These are phyloP conservation scores for Fusarium sp. DNA, from an alignment of 2,329 filamentous ascomycete species.

Conservation along the genomic window DNA sequence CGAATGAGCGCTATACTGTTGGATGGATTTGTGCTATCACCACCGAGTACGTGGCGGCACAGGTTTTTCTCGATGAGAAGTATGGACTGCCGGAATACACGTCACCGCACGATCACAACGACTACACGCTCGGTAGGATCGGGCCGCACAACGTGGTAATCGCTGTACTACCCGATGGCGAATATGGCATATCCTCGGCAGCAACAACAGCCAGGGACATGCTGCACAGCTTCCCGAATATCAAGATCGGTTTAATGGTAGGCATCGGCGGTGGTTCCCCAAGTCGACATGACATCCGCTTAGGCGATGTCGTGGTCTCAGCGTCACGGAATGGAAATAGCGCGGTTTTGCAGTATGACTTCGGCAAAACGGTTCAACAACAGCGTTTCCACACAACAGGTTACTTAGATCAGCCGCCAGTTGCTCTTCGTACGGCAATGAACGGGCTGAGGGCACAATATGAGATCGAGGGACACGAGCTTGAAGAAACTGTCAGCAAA, in stretches of 20 bases:
- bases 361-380: background rate
- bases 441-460: background rate
- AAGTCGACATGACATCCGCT: background rate
- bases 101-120: too few species aligned
- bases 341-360: background rate
- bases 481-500: background rate
- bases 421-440: background rate
- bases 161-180: too few species aligned
- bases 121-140: too few species aligned
- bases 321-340: background rate
- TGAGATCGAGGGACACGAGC: background rate
- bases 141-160: too few species aligned
- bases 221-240: background rate
- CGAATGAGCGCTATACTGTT: too few species aligned
- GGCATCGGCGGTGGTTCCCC: background rate
- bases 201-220: too few species aligned
- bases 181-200: too few species aligned
- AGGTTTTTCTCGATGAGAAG: too few species aligned
- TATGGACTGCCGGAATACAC: too few species aligned
- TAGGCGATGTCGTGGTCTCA: background rate
- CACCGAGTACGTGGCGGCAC: too few species aligned
- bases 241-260: background rate
- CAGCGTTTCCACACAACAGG: background rate
- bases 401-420: background rate
- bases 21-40: too few species aligned